Conservation (phyloP, 139 green algal genomes). For the Haematococcus lacustris region DNA sequence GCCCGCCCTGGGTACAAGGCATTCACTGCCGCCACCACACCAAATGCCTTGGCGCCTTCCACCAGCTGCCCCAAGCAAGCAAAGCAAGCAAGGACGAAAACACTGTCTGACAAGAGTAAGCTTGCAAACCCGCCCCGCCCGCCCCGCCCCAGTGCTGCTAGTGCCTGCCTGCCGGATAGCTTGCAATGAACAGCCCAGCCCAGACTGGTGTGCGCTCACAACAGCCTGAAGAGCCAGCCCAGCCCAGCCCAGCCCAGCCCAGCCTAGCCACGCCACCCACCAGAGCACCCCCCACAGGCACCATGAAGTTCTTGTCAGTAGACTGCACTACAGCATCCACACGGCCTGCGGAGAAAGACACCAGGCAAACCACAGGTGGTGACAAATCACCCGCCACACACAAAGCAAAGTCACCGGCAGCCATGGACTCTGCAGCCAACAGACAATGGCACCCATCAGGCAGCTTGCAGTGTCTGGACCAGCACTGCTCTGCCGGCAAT, state of each 20-base stretch:
- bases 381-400: background rate
- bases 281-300: constrained; percentile 81
- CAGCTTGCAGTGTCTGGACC: background rate
- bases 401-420: background rate
- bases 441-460: background rate
- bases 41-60: background rate
- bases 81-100: background rate
- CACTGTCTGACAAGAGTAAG: background rate
- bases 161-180: too few species aligned
- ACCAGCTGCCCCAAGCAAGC: background rate
- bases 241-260: too few species aligned
- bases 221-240: too few species aligned
- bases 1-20: constrained; percentile 77
- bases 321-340: constrained; percentile 88
- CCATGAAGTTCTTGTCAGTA: constrained; percentile 97
- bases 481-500: background rate
- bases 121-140: too few species aligned
- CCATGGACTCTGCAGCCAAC: background rate
- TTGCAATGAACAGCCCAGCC: too few species aligned
- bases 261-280: constrained; percentile 41
- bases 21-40: constrained; percentile 66
- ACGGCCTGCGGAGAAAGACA: constrained; percentile 46
- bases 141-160: background rate
- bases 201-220: too few species aligned
- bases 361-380: background rate